Conservation (phyloP, 1,284 basidiomycete species). For the Sanghuangporus weigelae region DNA sequence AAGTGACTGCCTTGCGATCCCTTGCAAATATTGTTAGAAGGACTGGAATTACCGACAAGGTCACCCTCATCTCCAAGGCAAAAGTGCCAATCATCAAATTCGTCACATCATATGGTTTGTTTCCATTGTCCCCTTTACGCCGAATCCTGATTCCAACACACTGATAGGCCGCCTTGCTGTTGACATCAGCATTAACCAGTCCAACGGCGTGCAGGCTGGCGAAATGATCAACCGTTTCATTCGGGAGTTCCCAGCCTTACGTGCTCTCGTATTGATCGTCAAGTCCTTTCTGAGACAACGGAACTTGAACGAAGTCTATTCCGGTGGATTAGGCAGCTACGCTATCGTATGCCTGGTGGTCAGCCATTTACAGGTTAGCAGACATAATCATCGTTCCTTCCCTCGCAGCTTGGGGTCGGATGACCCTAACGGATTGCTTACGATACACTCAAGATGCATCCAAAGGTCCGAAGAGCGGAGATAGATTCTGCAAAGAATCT, state of each 20-base stretch:
- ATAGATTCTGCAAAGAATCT: slow-evolving; percentile 86
- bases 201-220: slow-evolving; percentile 79
- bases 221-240: slow-evolving; percentile 82
- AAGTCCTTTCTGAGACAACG: slow-evolving; percentile 90
- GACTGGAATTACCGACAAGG: slow-evolving; percentile 56
- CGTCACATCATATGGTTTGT: slow-evolving; percentile 55
- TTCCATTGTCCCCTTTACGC: not conserved
- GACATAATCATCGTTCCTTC: not conserved
- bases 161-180: slow-evolving; percentile 69
- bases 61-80: slow-evolving; percentile 85
- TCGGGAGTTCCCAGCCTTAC: slow-evolving; percentile 67
- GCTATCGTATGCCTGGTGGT: slow-evolving; percentile 91
- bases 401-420: not conserved
- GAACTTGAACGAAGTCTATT: slow-evolving; percentile 96
- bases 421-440: slow-evolving; percentile 19
- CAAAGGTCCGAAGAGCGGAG: slow-evolving; percentile 85
- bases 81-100: slow-evolving; percentile 96
- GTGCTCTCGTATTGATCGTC: slow-evolving; percentile 79
- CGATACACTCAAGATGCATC: slow-evolving; percentile 60
- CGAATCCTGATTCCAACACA: not conserved
- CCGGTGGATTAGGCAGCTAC: slow-evolving; percentile 92
- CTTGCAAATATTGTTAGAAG: slow-evolving; percentile 63
- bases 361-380: slow-evolving; percentile 77
- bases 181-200: slow-evolving; percentile 89
- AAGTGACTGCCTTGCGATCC: slow-evolving; percentile 51